phyloP scores from a whole-genome alignment of 441 rosid species.

The Erodium texanum region DNA sequence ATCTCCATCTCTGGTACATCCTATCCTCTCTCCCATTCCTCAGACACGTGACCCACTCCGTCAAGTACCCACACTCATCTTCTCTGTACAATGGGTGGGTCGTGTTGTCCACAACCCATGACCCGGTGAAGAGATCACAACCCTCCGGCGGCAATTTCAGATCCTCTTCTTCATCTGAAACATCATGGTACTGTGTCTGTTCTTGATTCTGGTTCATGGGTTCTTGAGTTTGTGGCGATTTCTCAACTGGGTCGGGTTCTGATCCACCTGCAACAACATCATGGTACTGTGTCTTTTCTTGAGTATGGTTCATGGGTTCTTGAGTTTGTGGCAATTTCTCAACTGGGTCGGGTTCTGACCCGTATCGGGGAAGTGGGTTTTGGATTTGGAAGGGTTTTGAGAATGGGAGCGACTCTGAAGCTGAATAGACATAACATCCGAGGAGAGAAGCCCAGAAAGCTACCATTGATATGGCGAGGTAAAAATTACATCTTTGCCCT shows the following conservation, averaged over 20 bases:
- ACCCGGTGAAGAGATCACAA: conserved; percentile 48
- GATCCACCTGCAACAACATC: too few species aligned
- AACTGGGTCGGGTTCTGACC: neutral
- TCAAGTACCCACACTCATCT: conserved; percentile 34
- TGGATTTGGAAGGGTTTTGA: neutral
- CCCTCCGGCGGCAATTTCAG: conserved; percentile 23
- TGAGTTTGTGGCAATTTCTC: neutral
- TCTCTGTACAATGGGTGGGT: conserved; percentile 43
- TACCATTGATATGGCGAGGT: neutral
- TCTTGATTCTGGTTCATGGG: too few species aligned
- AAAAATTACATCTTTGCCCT: neutral
- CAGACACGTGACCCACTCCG: conserved; percentile 38
- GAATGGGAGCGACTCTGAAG: neutral
- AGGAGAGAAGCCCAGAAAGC: conserved; percentile 1
- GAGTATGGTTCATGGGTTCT: neutral
- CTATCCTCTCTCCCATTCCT: conserved; percentile 42
- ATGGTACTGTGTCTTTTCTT: neutral
- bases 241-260: too few species aligned
- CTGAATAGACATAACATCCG: neutral
- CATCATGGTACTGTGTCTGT: too few species aligned
- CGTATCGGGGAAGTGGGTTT: neutral
- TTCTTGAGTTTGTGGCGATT: too few species aligned
- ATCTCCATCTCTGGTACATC: conserved; percentile 49
- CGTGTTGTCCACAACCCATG: conserved; percentile 40
- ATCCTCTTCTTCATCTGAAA: conserved; percentile 8